Conservation (phyloP, 2,329 filamentous ascomycete genomes). For the Metarhizium robertsii region DNA sequence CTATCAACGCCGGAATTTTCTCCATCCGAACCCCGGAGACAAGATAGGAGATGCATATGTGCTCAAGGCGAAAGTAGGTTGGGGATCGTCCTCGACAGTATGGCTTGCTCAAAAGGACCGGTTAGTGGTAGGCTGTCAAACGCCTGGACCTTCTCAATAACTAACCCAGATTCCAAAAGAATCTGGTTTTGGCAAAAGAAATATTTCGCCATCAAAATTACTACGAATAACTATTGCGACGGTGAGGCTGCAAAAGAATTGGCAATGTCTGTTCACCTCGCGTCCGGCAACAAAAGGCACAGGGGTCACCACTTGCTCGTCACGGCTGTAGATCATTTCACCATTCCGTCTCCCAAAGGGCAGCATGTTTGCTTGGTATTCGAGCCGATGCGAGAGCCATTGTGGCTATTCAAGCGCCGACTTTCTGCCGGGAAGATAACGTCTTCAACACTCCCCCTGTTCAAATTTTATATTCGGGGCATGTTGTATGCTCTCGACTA, state of each 20-base stretch:
- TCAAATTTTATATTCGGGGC: constrained; percentile 23
- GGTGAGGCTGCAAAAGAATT: constrained; percentile 12
- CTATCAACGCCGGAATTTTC: not conserved
- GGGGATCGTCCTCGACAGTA: constrained; percentile 1
- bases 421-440: constrained; percentile 21
- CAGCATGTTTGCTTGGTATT: constrained; percentile 25
- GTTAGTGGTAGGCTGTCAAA: not conserved
- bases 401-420: constrained; percentile 23
- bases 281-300: not conserved
- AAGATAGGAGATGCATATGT: not conserved
- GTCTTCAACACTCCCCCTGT: constrained; percentile 12
- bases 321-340: constrained; percentile 21
- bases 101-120: constrained; percentile 1
- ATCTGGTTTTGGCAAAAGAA: constrained; percentile 5
- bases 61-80: constrained; percentile 1
- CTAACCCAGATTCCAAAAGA: not conserved
- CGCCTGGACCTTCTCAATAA: not conserved
- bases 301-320: constrained; percentile 17
- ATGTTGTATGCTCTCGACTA: constrained; percentile 31
- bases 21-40: constrained; percentile 4
- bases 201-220: constrained; percentile 15
- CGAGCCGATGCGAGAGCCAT: constrained; percentile 27
- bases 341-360: constrained; percentile 16
- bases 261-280: constrained; percentile 4
- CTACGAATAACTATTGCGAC: constrained; percentile 12